Conservation (phyloP, 257 asterid species). For the Striga asiatica region DNA sequence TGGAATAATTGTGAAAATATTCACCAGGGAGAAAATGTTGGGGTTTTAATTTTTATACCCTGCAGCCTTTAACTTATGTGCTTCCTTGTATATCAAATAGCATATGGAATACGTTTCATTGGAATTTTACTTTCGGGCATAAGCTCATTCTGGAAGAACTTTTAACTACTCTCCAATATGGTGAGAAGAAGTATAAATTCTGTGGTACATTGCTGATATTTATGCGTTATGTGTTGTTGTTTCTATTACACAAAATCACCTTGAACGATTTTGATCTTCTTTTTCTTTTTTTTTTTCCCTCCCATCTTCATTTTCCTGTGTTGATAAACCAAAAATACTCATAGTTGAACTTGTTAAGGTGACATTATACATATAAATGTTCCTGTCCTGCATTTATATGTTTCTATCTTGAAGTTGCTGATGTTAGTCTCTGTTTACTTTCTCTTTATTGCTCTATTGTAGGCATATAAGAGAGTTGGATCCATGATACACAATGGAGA, state of each 20-base stretch:
- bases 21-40: background rate
- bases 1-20: background rate
- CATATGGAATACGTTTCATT: background rate
- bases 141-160: background rate
- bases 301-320: too few relatives aligned
- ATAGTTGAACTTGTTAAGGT: background rate
- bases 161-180: background rate
- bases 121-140: background rate
- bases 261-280: background rate
- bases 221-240: background rate
- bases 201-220: background rate
- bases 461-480: slow-evolving; percentile 89
- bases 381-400: background rate
- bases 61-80: background rate
- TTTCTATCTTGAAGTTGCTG: slow-evolving; percentile 11
- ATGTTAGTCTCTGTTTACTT: slow-evolving; percentile 1
- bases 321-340: background rate
- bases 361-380: background rate
- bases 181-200: background rate
- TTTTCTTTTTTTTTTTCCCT: too few relatives aligned
- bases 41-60: background rate
- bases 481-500: slow-evolving; percentile 78
- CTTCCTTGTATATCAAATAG: background rate
- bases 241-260: background rate
- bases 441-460: slow-evolving; percentile 3